phyloP scores from a whole-genome alignment of 805 yeast genomes.

The Kuraishia capsulata region DNA sequence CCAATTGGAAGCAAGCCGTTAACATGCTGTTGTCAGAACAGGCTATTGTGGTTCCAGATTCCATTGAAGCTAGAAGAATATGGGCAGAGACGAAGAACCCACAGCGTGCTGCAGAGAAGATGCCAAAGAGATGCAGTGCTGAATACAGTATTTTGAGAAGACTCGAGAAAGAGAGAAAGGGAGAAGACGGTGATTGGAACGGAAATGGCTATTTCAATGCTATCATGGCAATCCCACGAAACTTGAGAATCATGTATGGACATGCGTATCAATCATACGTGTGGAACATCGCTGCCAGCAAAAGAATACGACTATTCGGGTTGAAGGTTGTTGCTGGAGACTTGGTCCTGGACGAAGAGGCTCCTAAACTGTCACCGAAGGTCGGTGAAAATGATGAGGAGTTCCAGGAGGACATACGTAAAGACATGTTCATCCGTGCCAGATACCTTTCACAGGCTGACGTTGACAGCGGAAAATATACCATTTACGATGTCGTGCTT shows the following conservation, averaged over 20 bases:
- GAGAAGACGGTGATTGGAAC: conserved; percentile 35
- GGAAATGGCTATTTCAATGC: conserved; percentile 63
- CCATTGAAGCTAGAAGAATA: conserved; percentile 69
- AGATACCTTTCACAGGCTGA: conserved; percentile 71
- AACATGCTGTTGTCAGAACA: conserved; percentile 79
- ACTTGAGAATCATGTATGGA: conserved; percentile 87
- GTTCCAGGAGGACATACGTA: conserved; percentile 65
- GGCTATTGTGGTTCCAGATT: conserved; percentile 73
- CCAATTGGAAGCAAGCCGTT: conserved; percentile 74
- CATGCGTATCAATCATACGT: conserved; percentile 96
- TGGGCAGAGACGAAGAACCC: conserved; percentile 77
- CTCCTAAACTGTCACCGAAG: conserved; percentile 10
- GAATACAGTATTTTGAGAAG: conserved; percentile 65
- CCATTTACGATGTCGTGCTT: conserved; percentile 77
- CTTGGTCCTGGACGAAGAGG: conserved; percentile 46
- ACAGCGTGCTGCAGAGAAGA: conserved; percentile 47
- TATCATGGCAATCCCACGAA: conserved; percentile 84
- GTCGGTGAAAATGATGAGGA: conserved; percentile 36
- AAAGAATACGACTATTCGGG: conserved; percentile 66
- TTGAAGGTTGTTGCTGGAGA: conserved; percentile 70
- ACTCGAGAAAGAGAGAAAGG: conserved; percentile 41
- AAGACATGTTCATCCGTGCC: conserved; percentile 52
- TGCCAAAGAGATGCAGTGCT: conserved; percentile 88
- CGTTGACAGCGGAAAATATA: conserved; percentile 41
- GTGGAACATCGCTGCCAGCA: conserved; percentile 85